Conservation (phyloP, 2,329 filamentous ascomycete genomes). For the Aspergillus spinulosporus region DNA sequence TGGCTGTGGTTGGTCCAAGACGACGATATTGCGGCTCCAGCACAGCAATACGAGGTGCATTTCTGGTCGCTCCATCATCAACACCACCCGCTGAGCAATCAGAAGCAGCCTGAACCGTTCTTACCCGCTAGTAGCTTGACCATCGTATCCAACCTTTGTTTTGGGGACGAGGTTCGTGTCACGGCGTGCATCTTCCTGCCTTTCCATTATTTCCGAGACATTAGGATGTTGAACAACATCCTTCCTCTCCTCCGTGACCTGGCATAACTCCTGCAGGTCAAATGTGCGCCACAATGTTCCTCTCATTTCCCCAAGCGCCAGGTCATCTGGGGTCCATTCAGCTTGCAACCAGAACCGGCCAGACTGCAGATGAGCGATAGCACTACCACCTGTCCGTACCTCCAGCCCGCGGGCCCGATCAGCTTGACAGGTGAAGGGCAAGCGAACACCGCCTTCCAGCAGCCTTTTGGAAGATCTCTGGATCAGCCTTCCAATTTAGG, state of each 20-base stretch:
- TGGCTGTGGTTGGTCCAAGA: slow-evolving; percentile 5
- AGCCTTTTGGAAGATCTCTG: too few relatives aligned
- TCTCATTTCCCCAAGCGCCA: neutral
- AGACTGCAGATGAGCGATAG: too few relatives aligned
- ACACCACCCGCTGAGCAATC: neutral
- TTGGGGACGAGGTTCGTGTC: neutral
- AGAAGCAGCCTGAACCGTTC: neutral
- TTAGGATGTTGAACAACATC: too few relatives aligned
- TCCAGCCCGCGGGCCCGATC: too few relatives aligned
- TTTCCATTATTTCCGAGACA: neutral
- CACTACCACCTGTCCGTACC: too few relatives aligned
- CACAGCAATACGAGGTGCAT: slow-evolving; percentile 11
- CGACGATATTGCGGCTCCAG: slow-evolving; percentile 6
- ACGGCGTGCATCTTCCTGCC: neutral
- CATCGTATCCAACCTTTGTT: slow-evolving; percentile 6
- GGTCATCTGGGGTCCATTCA: neutral
- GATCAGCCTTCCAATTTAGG: too few relatives aligned
- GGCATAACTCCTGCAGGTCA: neutral
- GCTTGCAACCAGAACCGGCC: neutral
- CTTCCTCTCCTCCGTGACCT: neutral
- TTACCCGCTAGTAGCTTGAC: slow-evolving; percentile 1
- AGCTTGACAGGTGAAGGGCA: too few relatives aligned
- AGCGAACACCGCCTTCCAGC: too few relatives aligned
- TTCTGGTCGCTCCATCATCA: neutral
- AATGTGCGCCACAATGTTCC: neutral